phyloP scores from a whole-genome alignment of 129 eudicot genomes.

The Flaveria bidentis region DNA sequence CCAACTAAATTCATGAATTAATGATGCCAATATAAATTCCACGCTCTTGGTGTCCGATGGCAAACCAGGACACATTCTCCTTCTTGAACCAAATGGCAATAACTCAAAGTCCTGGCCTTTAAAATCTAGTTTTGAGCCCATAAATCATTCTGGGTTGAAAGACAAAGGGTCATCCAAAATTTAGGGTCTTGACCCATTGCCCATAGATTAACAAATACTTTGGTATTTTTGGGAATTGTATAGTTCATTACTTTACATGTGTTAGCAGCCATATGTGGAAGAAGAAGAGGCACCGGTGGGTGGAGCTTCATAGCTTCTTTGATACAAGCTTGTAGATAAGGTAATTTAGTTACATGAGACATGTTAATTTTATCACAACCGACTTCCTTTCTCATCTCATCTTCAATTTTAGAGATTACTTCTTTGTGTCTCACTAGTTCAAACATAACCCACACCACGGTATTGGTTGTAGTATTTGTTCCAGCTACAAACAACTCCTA shows the following conservation, averaged over 20 bases:
- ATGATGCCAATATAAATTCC: too few relatives aligned
- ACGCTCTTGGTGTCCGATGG: too few relatives aligned
- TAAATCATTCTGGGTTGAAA: background rate
- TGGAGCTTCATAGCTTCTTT: background rate
- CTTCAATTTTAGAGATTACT: background rate
- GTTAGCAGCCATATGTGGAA: background rate
- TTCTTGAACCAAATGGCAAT: too few relatives aligned
- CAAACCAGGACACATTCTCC: too few relatives aligned
- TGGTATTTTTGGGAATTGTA: background rate
- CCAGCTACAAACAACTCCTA: background rate
- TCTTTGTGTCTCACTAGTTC: background rate
- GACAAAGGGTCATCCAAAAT: background rate
- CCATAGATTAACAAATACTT: background rate
- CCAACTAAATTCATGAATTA: too few relatives aligned
- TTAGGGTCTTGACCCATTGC: background rate
- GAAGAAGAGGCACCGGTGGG: background rate
- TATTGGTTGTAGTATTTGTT: background rate
- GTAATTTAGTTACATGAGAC: background rate
- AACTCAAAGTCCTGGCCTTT: too few relatives aligned
- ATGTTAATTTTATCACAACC: too few relatives aligned
- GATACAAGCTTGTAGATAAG: background rate
- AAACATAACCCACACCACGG: background rate
- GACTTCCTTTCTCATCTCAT: background rate
- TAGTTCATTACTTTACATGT: background rate
- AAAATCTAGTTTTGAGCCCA: too few relatives aligned